phyloP scores from a whole-genome alignment of 768 basidiomycete genomes.

The Galerina sulciceps region DNA sequence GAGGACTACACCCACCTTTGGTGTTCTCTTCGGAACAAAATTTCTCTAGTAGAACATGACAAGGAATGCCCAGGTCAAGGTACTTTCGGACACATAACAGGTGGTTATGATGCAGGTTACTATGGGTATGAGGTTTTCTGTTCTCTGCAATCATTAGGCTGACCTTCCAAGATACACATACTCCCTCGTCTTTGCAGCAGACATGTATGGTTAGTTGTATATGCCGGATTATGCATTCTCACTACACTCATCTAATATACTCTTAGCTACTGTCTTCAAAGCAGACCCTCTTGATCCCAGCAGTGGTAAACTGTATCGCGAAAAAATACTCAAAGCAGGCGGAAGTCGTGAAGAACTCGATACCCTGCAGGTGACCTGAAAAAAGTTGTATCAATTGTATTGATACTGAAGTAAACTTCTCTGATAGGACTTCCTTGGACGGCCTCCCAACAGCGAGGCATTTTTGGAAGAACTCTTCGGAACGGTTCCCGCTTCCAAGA shows the following conservation, averaged over 20 bases:
- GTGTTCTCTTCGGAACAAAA: conserved; percentile 70
- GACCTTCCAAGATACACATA: conserved; percentile 59
- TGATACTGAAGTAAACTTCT: not conserved
- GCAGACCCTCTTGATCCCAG: conserved; percentile 72
- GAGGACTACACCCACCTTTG: conserved; percentile 81
- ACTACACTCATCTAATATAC: not conserved
- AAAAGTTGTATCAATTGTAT: not conserved
- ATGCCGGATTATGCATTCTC: not conserved
- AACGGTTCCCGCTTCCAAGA: conserved; percentile 36
- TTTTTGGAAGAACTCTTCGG: conserved; percentile 73
- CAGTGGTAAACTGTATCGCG: conserved; percentile 70
- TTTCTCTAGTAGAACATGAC: conserved; percentile 70
- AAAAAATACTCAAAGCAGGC: conserved; percentile 75
- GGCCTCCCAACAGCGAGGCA: conserved; percentile 74
- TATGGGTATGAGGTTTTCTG: conserved; percentile 51
- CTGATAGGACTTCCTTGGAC: conserved; percentile 74
- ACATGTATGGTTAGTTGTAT: conserved; percentile 53
- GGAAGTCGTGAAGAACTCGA: conserved; percentile 82
- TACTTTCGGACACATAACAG: conserved; percentile 76
- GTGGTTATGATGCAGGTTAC: conserved; percentile 73
- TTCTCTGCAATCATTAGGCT: not conserved
- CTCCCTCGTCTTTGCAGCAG: conserved; percentile 65
- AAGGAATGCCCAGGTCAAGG: conserved; percentile 72
- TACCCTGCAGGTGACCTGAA: conserved; percentile 63
- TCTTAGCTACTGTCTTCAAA: conserved; percentile 77